These are phyloP conservation scores for Bothriochloa decipiens DNA, from an alignment of 176 grass and related monocot genomes.

Conservation along the genomic window DNA sequence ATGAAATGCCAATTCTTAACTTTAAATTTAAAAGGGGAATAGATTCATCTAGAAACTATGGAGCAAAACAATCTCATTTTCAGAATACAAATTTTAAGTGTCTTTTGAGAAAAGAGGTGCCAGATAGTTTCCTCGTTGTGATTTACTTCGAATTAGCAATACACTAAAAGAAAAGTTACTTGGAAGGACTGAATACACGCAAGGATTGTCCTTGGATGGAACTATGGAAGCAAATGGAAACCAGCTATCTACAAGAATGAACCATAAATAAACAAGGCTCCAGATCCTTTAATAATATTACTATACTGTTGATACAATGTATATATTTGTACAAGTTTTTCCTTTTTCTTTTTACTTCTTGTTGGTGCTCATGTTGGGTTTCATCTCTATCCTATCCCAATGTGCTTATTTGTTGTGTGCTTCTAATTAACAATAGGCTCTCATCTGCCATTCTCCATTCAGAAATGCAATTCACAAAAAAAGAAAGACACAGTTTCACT, in stretches of 20 bases:
- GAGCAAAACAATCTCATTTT: background rate
- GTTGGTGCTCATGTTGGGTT: background rate
- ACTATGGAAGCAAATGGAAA: background rate
- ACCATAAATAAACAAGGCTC: background rate
- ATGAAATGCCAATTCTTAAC: background rate
- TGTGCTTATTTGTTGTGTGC: background rate
- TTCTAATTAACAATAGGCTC: background rate
- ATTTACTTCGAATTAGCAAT: background rate
- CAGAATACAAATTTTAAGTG: background rate
- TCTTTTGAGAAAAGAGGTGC: background rate
- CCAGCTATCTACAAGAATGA: background rate
- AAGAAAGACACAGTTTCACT: conserved; percentile 26
- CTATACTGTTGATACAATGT: background rate
- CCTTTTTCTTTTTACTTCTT: background rate
- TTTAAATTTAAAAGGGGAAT: background rate
- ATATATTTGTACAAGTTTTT: background rate
- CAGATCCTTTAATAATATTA: background rate
- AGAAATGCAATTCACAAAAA: conserved; percentile 24
- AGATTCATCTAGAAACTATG: background rate
- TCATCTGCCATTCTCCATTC: background rate
- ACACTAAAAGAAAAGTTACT: background rate
- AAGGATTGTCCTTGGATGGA: background rate
- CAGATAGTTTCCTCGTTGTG: background rate
- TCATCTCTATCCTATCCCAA: background rate
- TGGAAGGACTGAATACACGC: background rate